Base-by-base conservation (phyloP, 768 basidiomycete genomes). In the Lactifluus pinguis region DNA sequence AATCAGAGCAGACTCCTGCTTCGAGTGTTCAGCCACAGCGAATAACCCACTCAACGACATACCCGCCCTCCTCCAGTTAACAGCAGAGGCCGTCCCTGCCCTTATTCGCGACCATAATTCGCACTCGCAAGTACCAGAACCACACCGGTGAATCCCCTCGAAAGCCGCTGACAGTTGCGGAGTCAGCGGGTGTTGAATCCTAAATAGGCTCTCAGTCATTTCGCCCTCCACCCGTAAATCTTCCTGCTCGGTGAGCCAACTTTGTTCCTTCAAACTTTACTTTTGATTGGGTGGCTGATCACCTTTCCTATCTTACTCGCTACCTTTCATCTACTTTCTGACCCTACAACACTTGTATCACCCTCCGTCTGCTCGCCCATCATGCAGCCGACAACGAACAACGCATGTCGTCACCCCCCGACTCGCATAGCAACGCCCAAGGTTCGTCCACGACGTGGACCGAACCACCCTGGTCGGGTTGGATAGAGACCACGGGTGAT, bases 401-500 rank as follows among this genome's bases (percentile, higher is more conserved):
- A 29, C 57, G 29, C 48, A 65, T 66, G 63, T 66, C 65, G 3
- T 66, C 65, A 4, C 65, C 65, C 41, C 63, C 65, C 19, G 65
- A 66, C 41, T 57, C 61, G 32, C 61, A 62, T 58, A 47, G 30
- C 53, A 63, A 57, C 55, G 29, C 21, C 30, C 59, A 65, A 6
- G 30, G 66, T 62, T 65, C 76, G 9, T 62, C 79, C 0, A 70
- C 72, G 32, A 77, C 82, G n/a, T 88, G 86, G 86, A 84, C 87
- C 21, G 89, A 92, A 70, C 92, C 92, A 0, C 93, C 92, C 2
- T 95, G 90, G 86, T 85, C 83, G 11, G 95, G 95, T 19, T 97
- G 89, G 84, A 92, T 98, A 77, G 92, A 94, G 71, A 90, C 92
- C 4, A 97, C 95, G 0, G 87, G 88, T 67, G 95, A 98, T 74